phyloP scores from a whole-genome alignment of 176 grass and related monocot species.

The Bothriochloa decipiens region DNA sequence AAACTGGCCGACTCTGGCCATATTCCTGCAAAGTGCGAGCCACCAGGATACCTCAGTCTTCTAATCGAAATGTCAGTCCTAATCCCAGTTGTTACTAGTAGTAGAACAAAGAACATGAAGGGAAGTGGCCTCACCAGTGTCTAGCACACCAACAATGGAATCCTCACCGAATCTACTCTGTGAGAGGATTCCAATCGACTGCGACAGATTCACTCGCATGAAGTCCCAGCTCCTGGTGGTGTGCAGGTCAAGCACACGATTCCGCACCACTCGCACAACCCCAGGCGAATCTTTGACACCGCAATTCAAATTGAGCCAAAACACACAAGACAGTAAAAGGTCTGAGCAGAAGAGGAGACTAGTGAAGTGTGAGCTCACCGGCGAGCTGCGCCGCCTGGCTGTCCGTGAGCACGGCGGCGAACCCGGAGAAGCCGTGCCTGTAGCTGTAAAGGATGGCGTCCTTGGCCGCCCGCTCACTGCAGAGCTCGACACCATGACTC shows the following conservation, averaged over 20 bases:
- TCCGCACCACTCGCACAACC: slow-evolving; percentile 77
- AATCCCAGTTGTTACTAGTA: neutral
- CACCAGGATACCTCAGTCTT: slow-evolving; percentile 24
- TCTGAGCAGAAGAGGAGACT: neutral
- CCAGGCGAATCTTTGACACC: slow-evolving; percentile 70
- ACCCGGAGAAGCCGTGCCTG: slow-evolving; percentile 92
- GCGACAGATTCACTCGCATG: slow-evolving; percentile 59
- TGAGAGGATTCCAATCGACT: slow-evolving; percentile 54
- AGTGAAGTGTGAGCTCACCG: slow-evolving; percentile 48
- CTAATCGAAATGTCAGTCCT: neutral
- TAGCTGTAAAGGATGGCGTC: slow-evolving; percentile 92
- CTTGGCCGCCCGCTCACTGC: slow-evolving; percentile 66
- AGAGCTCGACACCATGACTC: slow-evolving; percentile 26
- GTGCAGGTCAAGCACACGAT: slow-evolving; percentile 81
- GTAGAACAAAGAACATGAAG: slow-evolving; percentile 6
- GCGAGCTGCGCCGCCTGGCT: slow-evolving; percentile 62
- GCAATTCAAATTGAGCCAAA: neutral
- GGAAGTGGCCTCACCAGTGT: slow-evolving; percentile 63
- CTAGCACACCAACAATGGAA: slow-evolving; percentile 84
- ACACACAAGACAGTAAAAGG: slow-evolving; percentile 16
- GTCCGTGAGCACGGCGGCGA: slow-evolving; percentile 78
- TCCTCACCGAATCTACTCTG: slow-evolving; percentile 68
- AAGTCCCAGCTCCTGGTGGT: slow-evolving; percentile 98
- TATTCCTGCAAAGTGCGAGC: slow-evolving; percentile 68
- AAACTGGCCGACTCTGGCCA: slow-evolving; percentile 97